Base-by-base conservation (phyloP, 192 early-diverging fungal genomes). In the Funneliformis geosporum region DNA sequence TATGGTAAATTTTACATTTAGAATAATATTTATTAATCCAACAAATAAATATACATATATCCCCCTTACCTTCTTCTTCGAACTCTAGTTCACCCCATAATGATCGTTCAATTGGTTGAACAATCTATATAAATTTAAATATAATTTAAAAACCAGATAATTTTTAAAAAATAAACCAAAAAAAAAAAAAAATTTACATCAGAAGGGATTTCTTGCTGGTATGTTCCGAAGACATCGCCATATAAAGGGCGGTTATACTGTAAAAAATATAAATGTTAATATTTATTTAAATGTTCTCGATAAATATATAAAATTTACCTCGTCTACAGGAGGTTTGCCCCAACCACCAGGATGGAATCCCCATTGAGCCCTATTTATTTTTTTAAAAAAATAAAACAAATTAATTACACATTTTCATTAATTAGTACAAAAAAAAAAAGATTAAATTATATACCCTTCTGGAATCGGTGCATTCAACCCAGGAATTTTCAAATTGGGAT, bases 401-500 rank as follows among this genome's bases (percentile, higher is more conserved):
- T 12, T 67, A 33, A 67, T 38, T 16, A 67, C 10, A 67, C 4
- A 38, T 38, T 38, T 67, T 14, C 28, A 0, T 9, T 23, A 62
- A 27, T 12, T 62, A 62, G 7, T 28, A 39, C 25, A 0, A 39
- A 67, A 38, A 27, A 23, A 66, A 23, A 4, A 38, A 27, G 5
- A 14, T 28, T 46, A 25, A 28, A 40, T 25, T 60, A 72, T 18
- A 11, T 79, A 79, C 77, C 86, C 98, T 43, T 91, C 88, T 7
- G 98, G 98, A 80, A 99, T 98, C 6, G 98, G 98, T 12, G 96
- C 94, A 79, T 98, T 99, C 40, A 99, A 85, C 0, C 98, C 98
- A 7, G 98, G 95, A 60, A 99, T 90, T 78, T 92, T 92, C 39
- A 99, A 84, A 74, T 90, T 92, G 3, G 96, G 95, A 81, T 99